Base-by-base conservation (phyloP, 2,329 filamentous ascomycete species). In the Microdochium trichocladiopsis region DNA sequence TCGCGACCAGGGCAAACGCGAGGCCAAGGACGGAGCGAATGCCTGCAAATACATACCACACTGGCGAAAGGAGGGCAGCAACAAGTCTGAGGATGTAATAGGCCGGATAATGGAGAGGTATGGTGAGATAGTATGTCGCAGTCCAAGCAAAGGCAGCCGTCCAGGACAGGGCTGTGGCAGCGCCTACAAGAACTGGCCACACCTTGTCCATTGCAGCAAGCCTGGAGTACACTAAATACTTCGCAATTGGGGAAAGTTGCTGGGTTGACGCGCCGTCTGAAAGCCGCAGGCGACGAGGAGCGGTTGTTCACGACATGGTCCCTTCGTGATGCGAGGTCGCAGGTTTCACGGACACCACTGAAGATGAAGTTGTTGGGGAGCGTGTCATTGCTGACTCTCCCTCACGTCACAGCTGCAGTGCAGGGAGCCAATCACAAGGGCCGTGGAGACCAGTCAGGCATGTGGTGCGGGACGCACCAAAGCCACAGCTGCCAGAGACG, bases 231-330 rank as follows among this genome's bases (percentile, higher is more conserved):
- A 14, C 28, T 14, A 14, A 31, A 14, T 31, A n/a, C n/a, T n/a
- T n/a, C n/a, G n/a, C n/a, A n/a, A n/a, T n/a, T n/a, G n/a, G n/a
- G n/a, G n/a, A n/a, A n/a, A n/a, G n/a, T n/a, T n/a, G n/a, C n/a
- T 22, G 16, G 18, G 14, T 6, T 43, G 14, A 6, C n/a, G 37
- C 21, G 37, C 21, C 48, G 69, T 69, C 74, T 77, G 52, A 16
- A 33, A 25, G 25, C 51, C 43, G 50, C 53, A 50, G 50, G n/a
- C 22, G 51, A 51, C 47, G 50, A 52, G 22, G 31, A 25, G 28
- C 14, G 28, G 28, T 33, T 33, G 28, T 8, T 8, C 36, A 41
- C n/a, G 36, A 41, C 36, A 41, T 41, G 8, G 36, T 41, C 8
- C 36, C n/a, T 16, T 12, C n/a, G 36, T n/a, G n/a, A n/a, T n/a